Base-by-base conservation (phyloP, 2,329 filamentous ascomycete genomes). In the Mariannaea sp. region DNA sequence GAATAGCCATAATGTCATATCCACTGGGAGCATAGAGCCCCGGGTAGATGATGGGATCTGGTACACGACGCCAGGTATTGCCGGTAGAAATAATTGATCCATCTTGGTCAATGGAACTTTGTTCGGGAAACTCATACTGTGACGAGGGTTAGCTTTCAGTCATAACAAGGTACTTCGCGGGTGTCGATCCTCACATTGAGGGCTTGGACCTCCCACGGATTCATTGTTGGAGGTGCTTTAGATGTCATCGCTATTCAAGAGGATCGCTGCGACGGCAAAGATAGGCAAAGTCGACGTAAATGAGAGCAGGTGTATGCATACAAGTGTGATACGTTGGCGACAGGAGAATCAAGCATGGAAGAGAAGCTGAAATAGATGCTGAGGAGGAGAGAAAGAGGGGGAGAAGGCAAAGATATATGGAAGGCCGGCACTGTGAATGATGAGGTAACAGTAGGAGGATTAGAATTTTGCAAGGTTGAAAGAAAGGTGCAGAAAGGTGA, bases 11-110 rank as follows among this genome's bases (percentile, higher is more conserved):
- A 36, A 85, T 74, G 61, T 85, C 80, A 44, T 81, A 76, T 2
- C 81, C 80, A 39, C 76, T 83, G 4, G 75, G 73, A 4, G 79
- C 75, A 58, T 85, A 85, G 1, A 85, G 68, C 6, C 80, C 81
- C 0, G 80, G 80, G 49, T 79, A 83, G 55, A 84, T 81, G 53
- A 82, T 67, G 32, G 78, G 68, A 61, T 83, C 78, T 40, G 67
- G 63, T 35, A 68, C 57, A 27, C 57, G 58, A 33, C 65, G 62
- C 66, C 70, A 68, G 22, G 58, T 60, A 26, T 49, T 56, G 17
- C 55, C 39, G 29, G 55, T 35, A 26, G 55, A 56, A 36, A 48
- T 33, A 24, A 56, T 51, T 19, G 56, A 56, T 22, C 64, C 64
- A 14, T 66, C 64, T 4, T 59, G 38, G 19, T 57, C 59, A 9